Conservation (phyloP, 495 filamentous ascomycete species). For the Neurospora tetrasperma region DNA sequence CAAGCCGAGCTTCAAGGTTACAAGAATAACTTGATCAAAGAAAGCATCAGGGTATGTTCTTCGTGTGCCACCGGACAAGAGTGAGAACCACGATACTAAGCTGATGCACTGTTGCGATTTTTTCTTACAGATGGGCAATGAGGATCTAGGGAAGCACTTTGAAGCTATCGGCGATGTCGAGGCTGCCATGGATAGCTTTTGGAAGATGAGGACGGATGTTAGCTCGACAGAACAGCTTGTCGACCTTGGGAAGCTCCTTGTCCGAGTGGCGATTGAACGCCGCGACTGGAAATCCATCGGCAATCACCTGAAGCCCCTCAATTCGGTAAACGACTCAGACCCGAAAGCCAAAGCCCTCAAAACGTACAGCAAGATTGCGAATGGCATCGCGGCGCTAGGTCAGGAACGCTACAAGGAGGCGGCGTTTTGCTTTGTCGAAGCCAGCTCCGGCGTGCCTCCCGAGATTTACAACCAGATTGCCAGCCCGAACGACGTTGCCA, state of each 20-base stretch:
- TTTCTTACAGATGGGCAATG: constrained; percentile 32
- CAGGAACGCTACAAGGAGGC: constrained; percentile 58
- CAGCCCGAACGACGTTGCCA: constrained; percentile 77
- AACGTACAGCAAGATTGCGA: constrained; percentile 55
- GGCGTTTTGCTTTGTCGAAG: constrained; percentile 58
- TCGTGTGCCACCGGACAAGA: background rate
- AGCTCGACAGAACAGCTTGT: constrained; percentile 33
- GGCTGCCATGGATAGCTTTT: constrained; percentile 29
- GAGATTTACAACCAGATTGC: constrained; percentile 61
- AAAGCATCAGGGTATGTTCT: constrained; percentile 75
- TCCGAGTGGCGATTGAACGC: constrained; percentile 33
- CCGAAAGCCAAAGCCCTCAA: constrained; percentile 52
- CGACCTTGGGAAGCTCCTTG: constrained; percentile 34
- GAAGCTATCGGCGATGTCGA: constrained; percentile 34
- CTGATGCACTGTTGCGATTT: background rate
- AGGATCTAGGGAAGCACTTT: constrained; percentile 37
- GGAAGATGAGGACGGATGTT: constrained; percentile 38
- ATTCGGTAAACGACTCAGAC: constrained; percentile 30
- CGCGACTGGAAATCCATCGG: constrained; percentile 43
- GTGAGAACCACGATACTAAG: background rate
- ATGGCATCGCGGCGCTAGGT: constrained; percentile 63
- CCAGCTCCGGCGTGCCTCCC: constrained; percentile 39
- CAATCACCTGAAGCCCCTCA: constrained; percentile 55
- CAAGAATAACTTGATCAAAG: constrained; percentile 96
- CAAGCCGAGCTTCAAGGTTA: constrained; percentile 81